A percentile compares a stretch with the other conserved stretches of the same genome.
Conservation (phyloP, 2,329 filamentous ascomycete species). For the Fusarium goolgardi region DNA sequence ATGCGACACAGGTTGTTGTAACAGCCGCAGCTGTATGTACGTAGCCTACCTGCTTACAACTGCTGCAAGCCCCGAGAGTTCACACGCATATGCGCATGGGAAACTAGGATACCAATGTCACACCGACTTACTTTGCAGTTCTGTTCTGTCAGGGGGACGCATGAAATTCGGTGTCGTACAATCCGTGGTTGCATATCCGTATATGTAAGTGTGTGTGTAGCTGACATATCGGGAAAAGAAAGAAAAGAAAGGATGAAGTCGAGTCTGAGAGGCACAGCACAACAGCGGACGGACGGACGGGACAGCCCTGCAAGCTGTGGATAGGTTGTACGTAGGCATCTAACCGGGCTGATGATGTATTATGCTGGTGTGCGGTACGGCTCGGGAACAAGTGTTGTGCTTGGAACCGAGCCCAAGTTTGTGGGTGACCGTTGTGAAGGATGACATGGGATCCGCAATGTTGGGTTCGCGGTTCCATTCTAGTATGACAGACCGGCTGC, state of each 20-base stretch:
- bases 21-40: not conserved
- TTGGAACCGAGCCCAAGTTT: slow-evolving; percentile 26
- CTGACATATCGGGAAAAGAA: not conserved
- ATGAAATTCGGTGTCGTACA: slow-evolving; percentile 46
- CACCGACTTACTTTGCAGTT: slow-evolving; percentile 44
- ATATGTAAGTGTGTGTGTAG: slow-evolving; percentile 1
- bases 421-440: slow-evolving; percentile 36
- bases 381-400: not conserved
- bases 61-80: slow-evolving; percentile 41
- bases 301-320: not conserved
- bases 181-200: slow-evolving; percentile 23
- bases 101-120: slow-evolving; percentile 36
- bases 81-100: slow-evolving; percentile 36
- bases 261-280: slow-evolving; percentile 12
- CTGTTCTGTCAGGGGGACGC: slow-evolving; percentile 35
- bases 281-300: not conserved
- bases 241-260: slow-evolving; percentile 21
- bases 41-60: not conserved
- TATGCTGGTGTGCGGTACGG: slow-evolving; percentile 16
- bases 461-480: slow-evolving; percentile 4
- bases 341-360: slow-evolving; percentile 17
- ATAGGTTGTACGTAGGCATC: slow-evolving; percentile 12
- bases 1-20: not conserved
- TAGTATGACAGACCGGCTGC: not conserved
- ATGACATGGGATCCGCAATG: slow-evolving; percentile 34